A percentile compares a stretch with the other conserved stretches of the same genome.
Evolutionary conservation across 805 yeast species (phyloP).

Genomic region (Saturnispora ahearnii): DNA sequence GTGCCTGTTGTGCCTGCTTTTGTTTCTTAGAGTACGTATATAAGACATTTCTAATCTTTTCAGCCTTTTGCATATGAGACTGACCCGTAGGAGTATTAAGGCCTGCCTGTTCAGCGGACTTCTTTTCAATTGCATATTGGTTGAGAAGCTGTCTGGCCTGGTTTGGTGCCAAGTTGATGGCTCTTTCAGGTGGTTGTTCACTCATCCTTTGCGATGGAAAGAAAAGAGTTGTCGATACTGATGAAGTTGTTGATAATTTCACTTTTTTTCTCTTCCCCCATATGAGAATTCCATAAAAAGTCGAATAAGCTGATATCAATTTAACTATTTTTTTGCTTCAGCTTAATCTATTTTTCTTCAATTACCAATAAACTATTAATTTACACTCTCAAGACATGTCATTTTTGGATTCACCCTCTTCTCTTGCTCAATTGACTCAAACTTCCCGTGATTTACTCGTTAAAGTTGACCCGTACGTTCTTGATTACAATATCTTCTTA

Average conservation of each 20-base stretch:
- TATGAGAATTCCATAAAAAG: not conserved
- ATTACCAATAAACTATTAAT: not conserved
- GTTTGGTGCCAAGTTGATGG: conserved; percentile 26
- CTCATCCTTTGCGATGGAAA: not conserved
- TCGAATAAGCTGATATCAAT: not conserved
- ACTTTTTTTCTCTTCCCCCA: not conserved
- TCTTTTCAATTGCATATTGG: conserved; percentile 50
- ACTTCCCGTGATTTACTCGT: conserved; percentile 15
- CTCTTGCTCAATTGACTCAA: conserved; percentile 10
- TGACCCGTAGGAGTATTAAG: conserved; percentile 51
- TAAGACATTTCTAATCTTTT: conserved; percentile 52
- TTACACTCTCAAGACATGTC: not conserved
- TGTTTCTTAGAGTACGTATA: conserved; percentile 32
- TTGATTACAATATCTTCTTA: conserved; percentile 32
- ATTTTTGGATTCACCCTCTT: conserved; percentile 1
- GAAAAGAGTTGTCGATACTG: not conserved
- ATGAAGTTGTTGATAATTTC: not conserved
- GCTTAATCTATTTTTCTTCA: not conserved
- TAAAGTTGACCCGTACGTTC: conserved; percentile 28
- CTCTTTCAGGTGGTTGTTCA: conserved; percentile 3
- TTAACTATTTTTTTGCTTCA: not conserved
- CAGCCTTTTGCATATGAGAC: conserved; percentile 54
- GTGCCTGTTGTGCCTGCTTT: conserved; percentile 23
- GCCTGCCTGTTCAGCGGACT: conserved; percentile 56
- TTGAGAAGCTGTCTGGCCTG: conserved; percentile 52